A percentile compares a stretch with the other conserved stretches of the same genome.
These are phyloP conservation scores for Pseudogymnoascus sp. DNA, from an alignment of 2,329 filamentous ascomycete genomes.

Conservation along the genomic window DNA sequence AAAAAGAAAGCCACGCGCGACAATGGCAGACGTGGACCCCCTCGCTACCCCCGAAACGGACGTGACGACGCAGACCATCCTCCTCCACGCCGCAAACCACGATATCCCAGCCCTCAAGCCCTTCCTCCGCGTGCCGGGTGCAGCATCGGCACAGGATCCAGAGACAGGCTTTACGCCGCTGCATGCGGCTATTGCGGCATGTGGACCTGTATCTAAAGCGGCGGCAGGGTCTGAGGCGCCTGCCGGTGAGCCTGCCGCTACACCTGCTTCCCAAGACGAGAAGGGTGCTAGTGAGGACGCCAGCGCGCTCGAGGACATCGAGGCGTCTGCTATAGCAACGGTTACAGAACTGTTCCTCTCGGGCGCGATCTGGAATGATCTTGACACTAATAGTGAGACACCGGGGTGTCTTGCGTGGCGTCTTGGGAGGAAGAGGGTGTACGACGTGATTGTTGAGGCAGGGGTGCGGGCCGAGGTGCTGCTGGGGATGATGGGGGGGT, in stretches of 20 bases:
- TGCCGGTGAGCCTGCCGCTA: slow-evolving; percentile 19
- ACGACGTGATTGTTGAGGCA: slow-evolving; percentile 77
- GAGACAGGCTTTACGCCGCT: slow-evolving; percentile 80
- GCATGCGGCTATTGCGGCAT: slow-evolving; percentile 80
- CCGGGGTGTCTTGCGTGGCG: slow-evolving; percentile 75
- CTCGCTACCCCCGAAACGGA: slow-evolving; percentile 20
- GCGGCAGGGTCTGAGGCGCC: slow-evolving; percentile 22
- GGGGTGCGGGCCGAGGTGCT: slow-evolving; percentile 86
- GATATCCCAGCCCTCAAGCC: slow-evolving; percentile 29
- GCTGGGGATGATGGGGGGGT: slow-evolving; percentile 71
- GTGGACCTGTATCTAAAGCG: slow-evolving; percentile 32
- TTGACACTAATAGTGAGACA: slow-evolving; percentile 79
- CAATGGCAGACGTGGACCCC: slow-evolving; percentile 18
- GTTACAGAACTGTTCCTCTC: slow-evolving; percentile 71
- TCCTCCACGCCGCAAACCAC: slow-evolving; percentile 58
- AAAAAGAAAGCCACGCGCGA: background rate
- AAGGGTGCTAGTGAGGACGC: slow-evolving; percentile 27
- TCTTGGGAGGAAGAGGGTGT: slow-evolving; percentile 61
- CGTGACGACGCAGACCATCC: slow-evolving; percentile 44
- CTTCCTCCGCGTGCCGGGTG: slow-evolving; percentile 29
- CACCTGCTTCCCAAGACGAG: slow-evolving; percentile 12
- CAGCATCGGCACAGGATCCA: slow-evolving; percentile 72
- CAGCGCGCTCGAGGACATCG: slow-evolving; percentile 35
- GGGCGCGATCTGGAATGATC: slow-evolving; percentile 95
- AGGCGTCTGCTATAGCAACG: slow-evolving; percentile 52